Evolutionary conservation across 352 stramenopile species (phyloP).

Genomic region (Phytophthora fragariaefolia): DNA sequence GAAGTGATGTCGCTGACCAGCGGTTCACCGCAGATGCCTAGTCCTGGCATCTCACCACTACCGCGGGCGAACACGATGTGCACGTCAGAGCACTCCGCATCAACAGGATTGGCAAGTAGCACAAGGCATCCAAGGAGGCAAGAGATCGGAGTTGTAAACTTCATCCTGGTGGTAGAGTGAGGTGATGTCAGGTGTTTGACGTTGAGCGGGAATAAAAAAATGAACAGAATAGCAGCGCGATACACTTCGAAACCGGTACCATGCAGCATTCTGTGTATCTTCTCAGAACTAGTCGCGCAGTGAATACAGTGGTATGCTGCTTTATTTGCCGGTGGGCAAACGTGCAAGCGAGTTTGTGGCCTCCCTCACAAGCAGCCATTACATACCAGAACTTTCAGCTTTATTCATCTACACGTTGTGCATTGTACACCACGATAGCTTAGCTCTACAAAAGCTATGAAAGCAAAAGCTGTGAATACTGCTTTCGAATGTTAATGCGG

Average conservation of each 20-base stretch:
- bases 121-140: neutral
- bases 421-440: too few species aligned
- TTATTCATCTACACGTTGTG: too few species aligned
- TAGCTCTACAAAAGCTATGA: too few species aligned
- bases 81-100: conserved; percentile 34
- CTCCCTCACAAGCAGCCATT: neutral
- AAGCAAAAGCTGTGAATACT: neutral
- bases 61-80: conserved; percentile 48
- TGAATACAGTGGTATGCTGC: too few species aligned
- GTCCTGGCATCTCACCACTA: conserved; percentile 34
- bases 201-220: neutral
- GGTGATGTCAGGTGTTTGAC: neutral
- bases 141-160: conserved; percentile 1
- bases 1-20: conserved; percentile 37
- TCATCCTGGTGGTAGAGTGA: neutral
- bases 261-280: too few species aligned
- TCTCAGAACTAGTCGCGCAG: too few species aligned
- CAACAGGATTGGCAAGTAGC: neutral
- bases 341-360: neutral
- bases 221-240: too few species aligned
- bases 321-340: neutral
- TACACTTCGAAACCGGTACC: too few species aligned
- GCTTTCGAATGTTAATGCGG: neutral
- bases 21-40: conserved; percentile 39
- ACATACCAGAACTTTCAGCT: too few species aligned